Percentiles rank a stretch among this genome's conserved stretches.
phyloP scores from a whole-genome alignment of 345 rosid genomes.

The Corchorus olitorius region DNA sequence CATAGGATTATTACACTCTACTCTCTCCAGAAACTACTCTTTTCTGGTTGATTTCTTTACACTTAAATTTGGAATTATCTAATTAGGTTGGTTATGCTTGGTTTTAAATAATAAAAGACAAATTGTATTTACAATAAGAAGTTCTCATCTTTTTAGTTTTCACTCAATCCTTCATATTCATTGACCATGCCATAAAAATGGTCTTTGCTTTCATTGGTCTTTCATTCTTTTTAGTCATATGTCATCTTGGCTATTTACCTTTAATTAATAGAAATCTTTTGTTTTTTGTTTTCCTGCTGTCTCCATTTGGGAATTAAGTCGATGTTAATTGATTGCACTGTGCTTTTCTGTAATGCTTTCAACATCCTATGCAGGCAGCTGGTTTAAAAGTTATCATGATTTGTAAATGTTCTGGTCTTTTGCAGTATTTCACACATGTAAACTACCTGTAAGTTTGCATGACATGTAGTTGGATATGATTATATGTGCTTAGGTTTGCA shows the following conservation, averaged over 20 bases:
- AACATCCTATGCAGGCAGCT: slow-evolving; percentile 32
- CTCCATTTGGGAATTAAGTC: not conserved
- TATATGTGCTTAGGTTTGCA: not conserved
- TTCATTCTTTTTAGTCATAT: not conserved
- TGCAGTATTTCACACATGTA: slow-evolving; percentile 28
- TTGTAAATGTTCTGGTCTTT: slow-evolving; percentile 36
- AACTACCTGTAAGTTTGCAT: slow-evolving; percentile 39
- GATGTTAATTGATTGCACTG: slow-evolving; percentile 10
- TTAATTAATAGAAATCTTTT: not conserved
- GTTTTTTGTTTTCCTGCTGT: not conserved
- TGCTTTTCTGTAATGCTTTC: slow-evolving; percentile 17
- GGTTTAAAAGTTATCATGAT: slow-evolving; percentile 31
- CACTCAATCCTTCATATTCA: not conserved
- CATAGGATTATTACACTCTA: not conserved
- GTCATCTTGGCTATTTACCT: not conserved
- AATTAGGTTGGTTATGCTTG: too few relatives aligned
- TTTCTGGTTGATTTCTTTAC: not conserved
- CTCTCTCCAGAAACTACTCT: not conserved
- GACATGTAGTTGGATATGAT: slow-evolving; percentile 14
- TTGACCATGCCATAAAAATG: not conserved
- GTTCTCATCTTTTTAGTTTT: not conserved
- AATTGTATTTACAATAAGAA: not conserved
- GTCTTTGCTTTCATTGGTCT: not conserved
- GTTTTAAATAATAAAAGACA: not conserved
- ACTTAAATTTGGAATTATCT: not conserved